Conservation (phyloP, 176 grass and related monocot genomes). For the Avena atlantica region DNA sequence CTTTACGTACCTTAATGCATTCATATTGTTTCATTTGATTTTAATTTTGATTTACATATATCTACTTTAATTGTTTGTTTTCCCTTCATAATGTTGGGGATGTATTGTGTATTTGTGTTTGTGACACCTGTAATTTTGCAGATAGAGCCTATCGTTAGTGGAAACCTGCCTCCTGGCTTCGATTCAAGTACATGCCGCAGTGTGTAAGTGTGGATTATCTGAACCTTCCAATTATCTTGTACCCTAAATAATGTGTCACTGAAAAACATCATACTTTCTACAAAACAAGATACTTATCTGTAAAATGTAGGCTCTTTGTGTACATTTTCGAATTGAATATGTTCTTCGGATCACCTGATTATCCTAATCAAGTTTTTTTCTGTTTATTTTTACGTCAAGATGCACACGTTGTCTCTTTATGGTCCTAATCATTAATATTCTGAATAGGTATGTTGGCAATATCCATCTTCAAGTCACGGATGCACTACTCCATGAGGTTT, state of each 20-base stretch:
- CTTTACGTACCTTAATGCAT: conserved; percentile 22
- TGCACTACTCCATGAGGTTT: conserved; percentile 74
- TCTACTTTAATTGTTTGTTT: conserved; percentile 36
- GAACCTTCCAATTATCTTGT: conserved; percentile 35
- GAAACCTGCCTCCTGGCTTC: conserved; percentile 98
- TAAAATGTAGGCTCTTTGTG: background rate
- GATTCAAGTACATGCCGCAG: conserved; percentile 97
- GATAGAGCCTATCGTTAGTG: conserved; percentile 95
- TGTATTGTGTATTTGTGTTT: conserved; percentile 32
- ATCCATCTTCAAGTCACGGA: conserved; percentile 92
- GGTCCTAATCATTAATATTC: conserved; percentile 21
- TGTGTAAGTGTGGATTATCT: conserved; percentile 77
- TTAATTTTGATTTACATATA: conserved; percentile 11
- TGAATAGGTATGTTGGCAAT: conserved; percentile 93
- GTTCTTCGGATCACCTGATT: background rate
- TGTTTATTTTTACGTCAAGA: conserved; percentile 1
- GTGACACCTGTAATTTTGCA: conserved; percentile 65
- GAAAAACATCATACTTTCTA: conserved; percentile 12
- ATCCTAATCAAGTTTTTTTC: background rate
- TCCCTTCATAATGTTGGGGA: conserved; percentile 15
- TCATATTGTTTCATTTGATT: background rate
- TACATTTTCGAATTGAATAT: conserved; percentile 17
- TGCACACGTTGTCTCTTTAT: background rate
- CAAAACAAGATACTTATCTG: conserved; percentile 4
- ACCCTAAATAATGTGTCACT: background rate